These are phyloP conservation scores for Grigorovia yakushimaensis DNA, from an alignment of 805 yeast species.

Conservation along the genomic window DNA sequence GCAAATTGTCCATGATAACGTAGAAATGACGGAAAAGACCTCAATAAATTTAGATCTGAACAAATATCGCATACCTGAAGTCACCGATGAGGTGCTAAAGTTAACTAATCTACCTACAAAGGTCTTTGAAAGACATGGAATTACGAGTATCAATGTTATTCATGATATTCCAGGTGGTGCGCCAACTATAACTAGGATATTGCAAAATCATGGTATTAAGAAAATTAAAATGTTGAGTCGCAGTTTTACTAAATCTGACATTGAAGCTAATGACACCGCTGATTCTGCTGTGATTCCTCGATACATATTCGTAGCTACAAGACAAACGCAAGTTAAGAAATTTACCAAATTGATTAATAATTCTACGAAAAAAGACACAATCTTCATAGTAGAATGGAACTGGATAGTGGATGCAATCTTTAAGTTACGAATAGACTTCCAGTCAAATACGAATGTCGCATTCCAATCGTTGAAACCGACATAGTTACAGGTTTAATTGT, in stretches of 20 bases:
- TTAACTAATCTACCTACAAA: constrained; percentile 12
- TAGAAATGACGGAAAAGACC: constrained; percentile 5
- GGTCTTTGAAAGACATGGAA: constrained; percentile 19
- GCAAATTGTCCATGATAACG: constrained; percentile 18
- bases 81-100: constrained; percentile 17
- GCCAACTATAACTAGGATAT: constrained; percentile 17
- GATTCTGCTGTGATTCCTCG: constrained; percentile 5
- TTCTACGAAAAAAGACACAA: constrained; percentile 3
- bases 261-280: constrained; percentile 2
- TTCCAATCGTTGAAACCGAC: background rate
- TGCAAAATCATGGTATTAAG: constrained; percentile 21
- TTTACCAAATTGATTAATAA: constrained; percentile 13
- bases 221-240: constrained; percentile 13
- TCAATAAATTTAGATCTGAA: constrained; percentile 7
- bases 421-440: background rate
- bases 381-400: constrained; percentile 26
- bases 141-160: constrained; percentile 15
- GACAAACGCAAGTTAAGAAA: constrained; percentile 22
- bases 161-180: constrained; percentile 24
- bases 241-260: constrained; percentile 12
- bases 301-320: constrained; percentile 21
- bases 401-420: constrained; percentile 27
- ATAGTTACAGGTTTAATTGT: background rate
- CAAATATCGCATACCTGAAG: constrained; percentile 29
- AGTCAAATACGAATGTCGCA: background rate